phyloP scores from a whole-genome alignment of 2,329 filamentous ascomycete species.

The Diaporthe capsici region DNA sequence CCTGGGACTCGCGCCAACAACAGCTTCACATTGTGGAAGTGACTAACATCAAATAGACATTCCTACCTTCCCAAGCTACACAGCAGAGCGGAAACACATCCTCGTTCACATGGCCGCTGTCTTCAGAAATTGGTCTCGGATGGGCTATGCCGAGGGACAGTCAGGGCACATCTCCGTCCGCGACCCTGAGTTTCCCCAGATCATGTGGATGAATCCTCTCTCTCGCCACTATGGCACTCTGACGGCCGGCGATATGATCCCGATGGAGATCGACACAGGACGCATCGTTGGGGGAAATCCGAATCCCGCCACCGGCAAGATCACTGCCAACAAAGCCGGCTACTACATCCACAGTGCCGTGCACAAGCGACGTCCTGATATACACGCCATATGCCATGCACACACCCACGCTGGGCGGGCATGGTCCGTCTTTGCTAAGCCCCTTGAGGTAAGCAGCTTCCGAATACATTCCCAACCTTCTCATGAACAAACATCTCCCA shows the following conservation, averaged over 20 bases:
- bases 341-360: slow-evolving; percentile 79
- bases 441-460: slow-evolving; percentile 61
- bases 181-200: slow-evolving; percentile 72
- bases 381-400: slow-evolving; percentile 77
- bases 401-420: slow-evolving; percentile 77
- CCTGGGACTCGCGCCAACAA: background rate
- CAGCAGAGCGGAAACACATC: slow-evolving; percentile 71
- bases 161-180: slow-evolving; percentile 75
- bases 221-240: slow-evolving; percentile 77
- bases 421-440: slow-evolving; percentile 75
- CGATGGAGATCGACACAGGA: slow-evolving; percentile 70
- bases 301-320: slow-evolving; percentile 55
- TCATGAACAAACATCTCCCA: too few species aligned
- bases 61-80: slow-evolving; percentile 57
- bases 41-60: slow-evolving; percentile 52
- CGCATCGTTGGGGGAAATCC: slow-evolving; percentile 74
- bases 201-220: slow-evolving; percentile 80
- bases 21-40: background rate
- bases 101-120: slow-evolving; percentile 76
- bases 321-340: slow-evolving; percentile 74
- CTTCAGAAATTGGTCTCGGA: slow-evolving; percentile 76
- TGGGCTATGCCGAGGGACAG: slow-evolving; percentile 76
- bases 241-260: slow-evolving; percentile 77
- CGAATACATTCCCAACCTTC: too few species aligned
- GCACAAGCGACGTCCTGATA: slow-evolving; percentile 75